Evolutionary conservation across 805 yeast species (phyloP).

Genomic region (Torulaspora indica): DNA sequence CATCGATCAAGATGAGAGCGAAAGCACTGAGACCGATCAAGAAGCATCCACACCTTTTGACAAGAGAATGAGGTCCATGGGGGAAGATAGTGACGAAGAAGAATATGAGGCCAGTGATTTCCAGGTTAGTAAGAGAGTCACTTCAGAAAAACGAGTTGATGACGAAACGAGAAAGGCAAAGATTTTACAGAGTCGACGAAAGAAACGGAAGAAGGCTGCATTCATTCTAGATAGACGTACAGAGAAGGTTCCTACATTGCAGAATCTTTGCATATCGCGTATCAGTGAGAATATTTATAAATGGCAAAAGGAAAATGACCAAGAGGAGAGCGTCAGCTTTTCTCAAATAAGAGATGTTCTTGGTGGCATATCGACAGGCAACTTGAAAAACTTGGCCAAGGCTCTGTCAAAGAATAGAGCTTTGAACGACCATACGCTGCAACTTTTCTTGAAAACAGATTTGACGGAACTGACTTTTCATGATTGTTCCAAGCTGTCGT

Average conservation of each 20-base stretch:
- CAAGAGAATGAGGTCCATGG: constrained; percentile 7
- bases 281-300: constrained; percentile 44
- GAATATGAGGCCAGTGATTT: constrained; percentile 14
- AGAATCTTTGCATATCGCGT: constrained; percentile 72
- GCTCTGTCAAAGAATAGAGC: constrained; percentile 82
- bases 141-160: background rate
- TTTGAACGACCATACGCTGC: constrained; percentile 63
- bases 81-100: constrained; percentile 25
- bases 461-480: constrained; percentile 63
- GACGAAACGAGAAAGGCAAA: constrained; percentile 16
- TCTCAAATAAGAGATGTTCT: constrained; percentile 51
- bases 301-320: constrained; percentile 21
- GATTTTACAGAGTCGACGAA: constrained; percentile 57
- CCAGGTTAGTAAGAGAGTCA: background rate
- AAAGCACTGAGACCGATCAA: constrained; percentile 17
- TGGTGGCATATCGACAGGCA: constrained; percentile 79
- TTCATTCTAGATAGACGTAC: constrained; percentile 73
- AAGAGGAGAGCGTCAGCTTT: constrained; percentile 14
- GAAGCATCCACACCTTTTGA: constrained; percentile 9
- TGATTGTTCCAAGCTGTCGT: constrained; percentile 83
- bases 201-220: constrained; percentile 74
- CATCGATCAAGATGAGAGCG: constrained; percentile 11
- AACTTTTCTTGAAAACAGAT: constrained; percentile 64
- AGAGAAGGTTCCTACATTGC: constrained; percentile 62
- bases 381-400: constrained; percentile 64